Conservation (phyloP, 148 eudicot species). For the Silene conica region DNA sequence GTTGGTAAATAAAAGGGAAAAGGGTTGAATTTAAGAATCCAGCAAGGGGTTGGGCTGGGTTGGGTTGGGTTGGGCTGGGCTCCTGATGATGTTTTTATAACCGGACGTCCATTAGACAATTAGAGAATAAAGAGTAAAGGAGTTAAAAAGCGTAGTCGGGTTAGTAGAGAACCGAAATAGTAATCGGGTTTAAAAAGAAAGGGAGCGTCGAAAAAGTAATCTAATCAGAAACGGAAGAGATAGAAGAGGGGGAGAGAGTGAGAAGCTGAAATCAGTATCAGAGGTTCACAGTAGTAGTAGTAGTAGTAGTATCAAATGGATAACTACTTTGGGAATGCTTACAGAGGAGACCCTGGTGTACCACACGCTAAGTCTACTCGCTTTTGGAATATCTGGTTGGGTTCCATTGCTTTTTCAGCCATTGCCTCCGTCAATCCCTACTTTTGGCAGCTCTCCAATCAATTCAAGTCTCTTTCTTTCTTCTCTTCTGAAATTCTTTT, state of each 20-base stretch:
- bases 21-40: too few species aligned
- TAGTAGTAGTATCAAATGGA: conserved; percentile 44
- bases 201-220: too few species aligned
- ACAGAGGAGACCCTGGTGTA: conserved; percentile 92
- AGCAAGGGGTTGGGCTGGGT: too few species aligned
- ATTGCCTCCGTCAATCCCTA: conserved; percentile 60
- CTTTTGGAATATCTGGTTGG: conserved; percentile 66
- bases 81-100: too few species aligned
- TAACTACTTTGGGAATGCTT: conserved; percentile 79
- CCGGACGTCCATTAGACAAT: too few species aligned
- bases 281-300: too few species aligned
- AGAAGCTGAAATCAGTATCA: conserved; percentile 6
- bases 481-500: neutral
- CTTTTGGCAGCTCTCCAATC: conserved; percentile 71
- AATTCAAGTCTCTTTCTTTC: conserved; percentile 36
- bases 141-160: too few species aligned
- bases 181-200: too few species aligned
- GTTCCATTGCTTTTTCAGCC: conserved; percentile 57
- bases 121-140: too few species aligned
- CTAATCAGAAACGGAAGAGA: neutral
- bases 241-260: neutral
- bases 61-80: too few species aligned
- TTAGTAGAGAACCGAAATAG: too few species aligned
- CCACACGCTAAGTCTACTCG: conserved; percentile 66
- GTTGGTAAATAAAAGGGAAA: too few species aligned